phyloP scores from a whole-genome alignment of 345 rosid species.

The Hypericum androsaemum region DNA sequence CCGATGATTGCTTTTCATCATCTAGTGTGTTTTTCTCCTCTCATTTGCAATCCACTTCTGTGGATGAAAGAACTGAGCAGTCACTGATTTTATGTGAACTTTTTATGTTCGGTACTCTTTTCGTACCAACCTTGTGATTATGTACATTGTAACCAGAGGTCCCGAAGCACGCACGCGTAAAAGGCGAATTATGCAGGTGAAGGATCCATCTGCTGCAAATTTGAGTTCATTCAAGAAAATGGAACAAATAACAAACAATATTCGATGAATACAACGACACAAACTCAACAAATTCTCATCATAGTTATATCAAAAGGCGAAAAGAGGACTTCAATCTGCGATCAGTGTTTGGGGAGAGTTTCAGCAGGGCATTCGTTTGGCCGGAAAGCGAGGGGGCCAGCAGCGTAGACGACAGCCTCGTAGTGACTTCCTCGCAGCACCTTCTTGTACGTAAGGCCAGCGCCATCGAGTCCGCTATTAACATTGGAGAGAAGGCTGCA shows the following conservation, averaged over 20 bases:
- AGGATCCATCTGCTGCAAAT: conserved; percentile 12
- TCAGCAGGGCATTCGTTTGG: conserved; percentile 47
- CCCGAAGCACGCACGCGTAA: no score
- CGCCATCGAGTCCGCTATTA: conserved; percentile 61
- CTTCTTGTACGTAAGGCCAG: conserved; percentile 50
- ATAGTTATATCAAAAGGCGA: neutral
- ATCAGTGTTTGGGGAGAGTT: conserved; percentile 16
- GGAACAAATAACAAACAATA: no score
- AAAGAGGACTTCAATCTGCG: neutral
- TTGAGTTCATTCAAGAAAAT: conserved; percentile 12
- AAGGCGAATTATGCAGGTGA: no score
- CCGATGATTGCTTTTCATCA: no score
- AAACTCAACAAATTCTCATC: neutral
- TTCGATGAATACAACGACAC: no score
- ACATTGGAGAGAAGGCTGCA: conserved; percentile 64
- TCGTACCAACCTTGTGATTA: no score
- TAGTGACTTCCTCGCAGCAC: conserved; percentile 27
- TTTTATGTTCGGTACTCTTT: no score
- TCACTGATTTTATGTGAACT: no score
- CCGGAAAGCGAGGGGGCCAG: conserved; percentile 87
- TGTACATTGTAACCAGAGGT: no score
- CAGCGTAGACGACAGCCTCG: conserved; percentile 54
- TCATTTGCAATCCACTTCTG: no score
- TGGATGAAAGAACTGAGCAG: no score
- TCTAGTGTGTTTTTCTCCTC: no score